Conservation (phyloP, 2,329 filamentous ascomycete genomes). For the Epichloe aotearoae region DNA sequence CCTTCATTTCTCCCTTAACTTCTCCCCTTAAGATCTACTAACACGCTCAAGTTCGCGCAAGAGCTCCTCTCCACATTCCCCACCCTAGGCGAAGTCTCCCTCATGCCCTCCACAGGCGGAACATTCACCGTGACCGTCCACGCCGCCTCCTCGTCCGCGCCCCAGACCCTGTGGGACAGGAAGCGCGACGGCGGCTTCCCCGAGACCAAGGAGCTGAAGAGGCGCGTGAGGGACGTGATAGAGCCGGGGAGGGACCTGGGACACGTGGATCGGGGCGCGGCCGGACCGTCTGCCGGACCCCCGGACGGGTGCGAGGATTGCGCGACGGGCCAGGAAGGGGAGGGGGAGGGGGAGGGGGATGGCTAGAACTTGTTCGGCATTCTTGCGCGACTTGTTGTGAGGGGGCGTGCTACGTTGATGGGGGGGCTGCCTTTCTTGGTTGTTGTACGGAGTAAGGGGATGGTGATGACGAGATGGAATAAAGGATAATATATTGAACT, state of each 20-base stretch:
- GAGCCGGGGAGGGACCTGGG: slow-evolving; percentile 67
- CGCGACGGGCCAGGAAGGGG: background rate
- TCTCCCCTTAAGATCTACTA: background rate
- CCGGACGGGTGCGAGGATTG: background rate
- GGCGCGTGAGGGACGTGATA: slow-evolving; percentile 67
- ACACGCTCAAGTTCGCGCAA: slow-evolving; percentile 59
- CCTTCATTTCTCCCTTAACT: background rate
- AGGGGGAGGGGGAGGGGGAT: background rate
- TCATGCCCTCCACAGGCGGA: slow-evolving; percentile 76
- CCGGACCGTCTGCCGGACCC: no score
- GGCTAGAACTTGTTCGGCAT: background rate
- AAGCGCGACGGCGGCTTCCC: slow-evolving; percentile 77
- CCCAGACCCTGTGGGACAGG: slow-evolving; percentile 61
- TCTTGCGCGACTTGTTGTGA: no score
- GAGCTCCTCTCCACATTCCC: slow-evolving; percentile 91
- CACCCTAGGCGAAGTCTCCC: slow-evolving; percentile 73
- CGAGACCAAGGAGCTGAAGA: slow-evolving; percentile 84
- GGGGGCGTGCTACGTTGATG: no score
- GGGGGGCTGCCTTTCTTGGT: no score
- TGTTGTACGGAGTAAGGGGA: no score
- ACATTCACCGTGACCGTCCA: slow-evolving; percentile 62
- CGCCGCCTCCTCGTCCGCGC: slow-evolving; percentile 4
- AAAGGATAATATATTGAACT: no score
- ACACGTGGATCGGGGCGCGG: slow-evolving; percentile 51
- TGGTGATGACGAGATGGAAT: no score